These are phyloP conservation scores for Fraxinus latifolia DNA, from an alignment of 305 asterid genomes.

Conservation along the genomic window DNA sequence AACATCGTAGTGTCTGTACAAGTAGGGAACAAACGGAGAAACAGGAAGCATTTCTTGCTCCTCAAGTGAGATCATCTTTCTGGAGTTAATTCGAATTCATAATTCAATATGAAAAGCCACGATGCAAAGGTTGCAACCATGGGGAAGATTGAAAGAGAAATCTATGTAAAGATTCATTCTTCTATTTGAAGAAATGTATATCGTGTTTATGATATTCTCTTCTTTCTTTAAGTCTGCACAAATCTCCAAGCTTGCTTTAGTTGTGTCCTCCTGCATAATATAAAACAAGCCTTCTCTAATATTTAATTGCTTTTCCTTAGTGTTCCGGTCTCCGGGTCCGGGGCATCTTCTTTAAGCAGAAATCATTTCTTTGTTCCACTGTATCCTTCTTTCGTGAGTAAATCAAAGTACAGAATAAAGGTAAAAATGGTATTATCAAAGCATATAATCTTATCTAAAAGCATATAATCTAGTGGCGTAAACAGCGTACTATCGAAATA, in stretches of 20 bases:
- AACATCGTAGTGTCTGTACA: background rate
- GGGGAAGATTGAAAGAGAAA: background rate
- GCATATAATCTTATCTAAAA: no score
- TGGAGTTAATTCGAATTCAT: background rate
- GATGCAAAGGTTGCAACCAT: background rate
- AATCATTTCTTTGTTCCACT: no score
- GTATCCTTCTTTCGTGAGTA: no score
- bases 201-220: background rate
- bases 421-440: background rate
- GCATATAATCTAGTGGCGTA: background rate
- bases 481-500: background rate
- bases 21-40: background rate
- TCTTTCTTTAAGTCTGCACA: background rate
- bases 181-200: background rate
- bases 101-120: background rate
- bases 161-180: no score
- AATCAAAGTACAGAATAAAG: no score
- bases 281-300: no score
- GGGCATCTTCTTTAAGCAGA: no score
- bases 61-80: no score
- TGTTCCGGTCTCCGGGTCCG: no score
- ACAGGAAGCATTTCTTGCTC: background rate
- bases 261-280: no score
- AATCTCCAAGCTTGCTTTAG: no score
- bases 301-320: no score